Percentiles rank a stretch among this genome's conserved stretches.
Evolutionary conservation across 805 yeast genomes (phyloP).

Genomic region (Komagataella kurtzmanii): DNA sequence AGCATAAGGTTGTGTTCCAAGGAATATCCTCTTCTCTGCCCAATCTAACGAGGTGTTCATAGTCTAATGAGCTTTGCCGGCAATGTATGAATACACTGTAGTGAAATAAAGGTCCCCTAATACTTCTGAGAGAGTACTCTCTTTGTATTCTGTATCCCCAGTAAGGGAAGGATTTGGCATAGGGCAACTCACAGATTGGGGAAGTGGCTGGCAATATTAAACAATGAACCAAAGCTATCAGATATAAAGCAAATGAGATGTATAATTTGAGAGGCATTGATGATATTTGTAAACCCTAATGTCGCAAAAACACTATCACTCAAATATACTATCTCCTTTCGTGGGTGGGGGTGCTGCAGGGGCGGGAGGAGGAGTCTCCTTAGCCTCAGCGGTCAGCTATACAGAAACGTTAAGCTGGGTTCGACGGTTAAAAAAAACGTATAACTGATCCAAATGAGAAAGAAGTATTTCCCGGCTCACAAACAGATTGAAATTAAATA

Average conservation of each 20-base stretch:
- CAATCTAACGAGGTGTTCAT: constrained; percentile 22
- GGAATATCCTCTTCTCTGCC: constrained; percentile 24
- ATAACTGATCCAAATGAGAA: constrained; percentile 19
- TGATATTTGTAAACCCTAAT: neutral
- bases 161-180: constrained; percentile 20
- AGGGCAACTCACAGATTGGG: constrained; percentile 21
- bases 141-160: constrained; percentile 45
- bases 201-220: neutral
- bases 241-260: neutral
- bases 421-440: constrained; percentile 10
- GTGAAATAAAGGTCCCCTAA: constrained; percentile 24
- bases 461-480: constrained; percentile 21
- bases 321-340: neutral
- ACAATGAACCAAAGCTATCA: neutral
- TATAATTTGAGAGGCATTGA: neutral
- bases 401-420: neutral
- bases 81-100: constrained; percentile 38
- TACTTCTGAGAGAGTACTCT: constrained; percentile 26
- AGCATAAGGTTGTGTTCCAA: constrained; percentile 36
- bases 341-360: neutral
- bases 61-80: constrained; percentile 30
- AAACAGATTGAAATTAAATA: constrained; percentile 25
- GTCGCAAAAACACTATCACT: neutral
- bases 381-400: neutral
- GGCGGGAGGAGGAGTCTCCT: neutral